Base-by-base conservation (phyloP, 2,329 filamentous ascomycete species). In the Alternaria conjuncta region DNA sequence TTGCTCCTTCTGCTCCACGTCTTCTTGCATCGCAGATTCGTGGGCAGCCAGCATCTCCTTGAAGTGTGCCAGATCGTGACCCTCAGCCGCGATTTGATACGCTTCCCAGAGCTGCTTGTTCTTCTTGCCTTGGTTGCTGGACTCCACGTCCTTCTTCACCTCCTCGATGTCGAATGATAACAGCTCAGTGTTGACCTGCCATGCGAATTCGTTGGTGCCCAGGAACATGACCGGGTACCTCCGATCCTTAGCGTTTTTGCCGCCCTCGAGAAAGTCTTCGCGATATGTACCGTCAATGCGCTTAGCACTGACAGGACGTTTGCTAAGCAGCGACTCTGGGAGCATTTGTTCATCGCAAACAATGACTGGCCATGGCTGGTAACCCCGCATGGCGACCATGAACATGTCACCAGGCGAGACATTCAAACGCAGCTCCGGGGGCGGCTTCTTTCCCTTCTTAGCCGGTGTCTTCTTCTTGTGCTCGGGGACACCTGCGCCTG, bases 221-320 rank as follows among this genome's bases (percentile, higher is more conserved):
- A 98, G 84, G 79, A 97, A 98, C 95, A 98, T 97, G 76, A 98
- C 90, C 6, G 95, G 93, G 78, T 94, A 98, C 28, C 92, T 94
- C 67, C 95, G 88, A 80, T 97, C 94, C 65, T 90, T 88, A 45
- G 88, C 89, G 70, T 94, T 92, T 84, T 96, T 96, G 73, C 92
- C 95, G 64, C 92, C 94, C 73, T 97, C 94, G 44, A 90, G 88
- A 77, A 92, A 97, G 68, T 95, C 92, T 63, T 94, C 92, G 57
- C 92, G 90, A 79, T 96, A 97, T 44, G 91, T 92, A 61, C 95
- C 95, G 80, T 98, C 95, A 21, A 88, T 83, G 62, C 92, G 89
- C 72, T 88, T 89, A 21, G 95, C 94, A 47, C 93, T 94, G 57
- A 97, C 92, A 9, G 95, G 96, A 65, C 96, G 91, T 49, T 87